Percentiles rank a stretch among this genome's conserved stretches.
phyloP scores from a whole-genome alignment of 2,329 filamentous ascomycete genomes.

The Claviceps spartinae region DNA sequence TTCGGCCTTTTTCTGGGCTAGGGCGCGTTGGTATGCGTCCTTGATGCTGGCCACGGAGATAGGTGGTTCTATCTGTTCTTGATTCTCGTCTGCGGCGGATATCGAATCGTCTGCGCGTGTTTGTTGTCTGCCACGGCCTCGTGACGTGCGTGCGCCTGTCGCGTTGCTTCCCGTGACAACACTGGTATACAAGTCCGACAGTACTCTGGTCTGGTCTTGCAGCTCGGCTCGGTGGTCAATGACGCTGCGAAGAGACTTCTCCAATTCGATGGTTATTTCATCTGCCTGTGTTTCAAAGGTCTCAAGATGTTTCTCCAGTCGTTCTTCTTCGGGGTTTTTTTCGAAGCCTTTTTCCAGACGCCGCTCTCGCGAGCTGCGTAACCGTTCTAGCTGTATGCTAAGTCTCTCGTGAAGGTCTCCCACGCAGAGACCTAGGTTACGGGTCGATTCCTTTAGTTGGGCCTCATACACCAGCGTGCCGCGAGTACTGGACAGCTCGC shows the following conservation, averaged over 20 bases:
- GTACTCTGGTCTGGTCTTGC: constrained; percentile 31
- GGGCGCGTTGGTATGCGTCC: constrained; percentile 22
- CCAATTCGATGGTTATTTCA: constrained; percentile 29
- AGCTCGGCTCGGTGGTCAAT: constrained; percentile 37
- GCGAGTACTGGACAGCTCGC: constrained; percentile 28
- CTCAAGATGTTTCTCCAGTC: constrained; percentile 25
- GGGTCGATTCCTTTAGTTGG: constrained; percentile 31
- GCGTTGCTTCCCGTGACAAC: constrained; percentile 7
- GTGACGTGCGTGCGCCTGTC: constrained; percentile 7
- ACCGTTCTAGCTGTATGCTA: constrained; percentile 20
- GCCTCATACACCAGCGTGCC: constrained; percentile 28
- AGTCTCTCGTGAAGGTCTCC: constrained; percentile 36
- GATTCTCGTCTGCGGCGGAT: constrained; percentile 6
- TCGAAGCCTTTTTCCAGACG: constrained; percentile 23
- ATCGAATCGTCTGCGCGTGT: constrained; percentile 6
- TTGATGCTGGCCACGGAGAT: constrained; percentile 14
- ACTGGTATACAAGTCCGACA: constrained; percentile 22
- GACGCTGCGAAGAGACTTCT: constrained; percentile 31
- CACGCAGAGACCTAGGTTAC: constrained; percentile 30
- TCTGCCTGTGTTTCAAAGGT: constrained; percentile 27
- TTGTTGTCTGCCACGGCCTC: constrained; percentile 6
- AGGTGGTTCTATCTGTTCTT: constrained; percentile 10
- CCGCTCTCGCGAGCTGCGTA: constrained; percentile 20
- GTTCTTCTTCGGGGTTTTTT: constrained; percentile 22
- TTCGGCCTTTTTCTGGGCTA: constrained; percentile 23